Evolutionary conservation across 371 early-diverging fungal species (phyloP), one percentile per base, ranked within the genome.

Genomic region (Entomophthora muscae): DNA sequence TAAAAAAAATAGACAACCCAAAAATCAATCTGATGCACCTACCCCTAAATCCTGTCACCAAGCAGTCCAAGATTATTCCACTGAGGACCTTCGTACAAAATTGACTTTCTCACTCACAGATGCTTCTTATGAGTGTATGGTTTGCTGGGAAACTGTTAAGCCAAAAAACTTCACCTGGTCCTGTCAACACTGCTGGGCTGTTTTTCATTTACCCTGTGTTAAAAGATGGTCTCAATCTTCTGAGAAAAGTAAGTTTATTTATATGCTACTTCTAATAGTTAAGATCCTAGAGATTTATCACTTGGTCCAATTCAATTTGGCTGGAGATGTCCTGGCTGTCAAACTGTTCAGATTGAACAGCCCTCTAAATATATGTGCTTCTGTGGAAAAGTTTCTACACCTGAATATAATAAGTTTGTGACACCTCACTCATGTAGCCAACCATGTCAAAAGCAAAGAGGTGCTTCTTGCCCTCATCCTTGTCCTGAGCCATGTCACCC

Each of bases 311-410:
- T 22, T 54, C 33, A 29, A 22, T 53, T 26, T 24, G 68, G 73
- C 27, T 94, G 94, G 94, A 77, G 94, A 56, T 95, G 96, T 68
- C 96, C 96, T 7, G 94, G 95, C 3, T 95, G 96, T 71, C 94
- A 93, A 68, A 76, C 81, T 63, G 77, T 71, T n/a, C 78, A 76
- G 28, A 74, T 75, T 0, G 79, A 74, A 2, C 68, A 83, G 24
- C 93, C 93, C 0, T 66, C 72, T 31, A 80, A 84, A 32, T 89
- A 91, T 62, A 64, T 73, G 12, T 95, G 96, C 73, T 94, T 90
- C 64, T 95, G 96, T 73, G 85, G 88, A 23, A 90, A 91, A 64
- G 71, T 73, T n/a, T 71, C 74, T 30, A 80, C 87, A 62, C 90
- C 91, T 0, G 80, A 80, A 55, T 70, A 66, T 26, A 78, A 75